Conservation (phyloP, 2,329 filamentous ascomycete species). For the Eutypella sp. region DNA sequence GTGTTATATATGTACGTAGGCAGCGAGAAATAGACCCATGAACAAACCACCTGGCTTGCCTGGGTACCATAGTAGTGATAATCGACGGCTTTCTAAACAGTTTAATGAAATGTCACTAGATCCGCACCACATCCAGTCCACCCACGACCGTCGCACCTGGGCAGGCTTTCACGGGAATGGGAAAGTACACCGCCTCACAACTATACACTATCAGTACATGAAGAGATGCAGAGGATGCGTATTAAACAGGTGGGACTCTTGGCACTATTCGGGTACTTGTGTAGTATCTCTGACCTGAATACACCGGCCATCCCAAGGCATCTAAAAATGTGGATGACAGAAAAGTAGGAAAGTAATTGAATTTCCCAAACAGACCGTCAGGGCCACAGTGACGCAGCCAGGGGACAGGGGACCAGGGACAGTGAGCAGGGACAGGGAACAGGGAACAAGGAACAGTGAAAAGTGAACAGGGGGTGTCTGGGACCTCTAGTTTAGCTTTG, state of each 20-base stretch:
- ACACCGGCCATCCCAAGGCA: too few relatives aligned
- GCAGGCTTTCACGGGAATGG: neutral
- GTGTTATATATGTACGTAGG: conserved; percentile 25
- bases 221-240: neutral
- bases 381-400: conserved; percentile 26
- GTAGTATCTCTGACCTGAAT: neutral
- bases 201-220: neutral
- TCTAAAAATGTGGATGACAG: conserved; percentile 21
- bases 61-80: too few relatives aligned
- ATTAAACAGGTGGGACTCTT: neutral
- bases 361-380: conserved; percentile 16
- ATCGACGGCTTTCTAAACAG: conserved; percentile 14
- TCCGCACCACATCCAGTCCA: neutral
- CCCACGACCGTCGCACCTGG: conserved; percentile 3
- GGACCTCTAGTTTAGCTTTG: too few relatives aligned
- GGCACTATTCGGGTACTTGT: conserved; percentile 17
- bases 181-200: conserved; percentile 23
- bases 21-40: conserved; percentile 13
- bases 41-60: too few relatives aligned
- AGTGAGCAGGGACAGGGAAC: conserved; percentile 13
- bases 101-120: conserved; percentile 8
- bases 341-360: conserved; percentile 22
- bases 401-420: conserved; percentile 18
- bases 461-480: conserved; percentile 5
- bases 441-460: conserved; percentile 19